Evolutionary conservation across 2,329 filamentous ascomycete genomes (phyloP), one percentile per base, ranked within the genome.

Genomic region (Bipolaris sorokiniana): DNA sequence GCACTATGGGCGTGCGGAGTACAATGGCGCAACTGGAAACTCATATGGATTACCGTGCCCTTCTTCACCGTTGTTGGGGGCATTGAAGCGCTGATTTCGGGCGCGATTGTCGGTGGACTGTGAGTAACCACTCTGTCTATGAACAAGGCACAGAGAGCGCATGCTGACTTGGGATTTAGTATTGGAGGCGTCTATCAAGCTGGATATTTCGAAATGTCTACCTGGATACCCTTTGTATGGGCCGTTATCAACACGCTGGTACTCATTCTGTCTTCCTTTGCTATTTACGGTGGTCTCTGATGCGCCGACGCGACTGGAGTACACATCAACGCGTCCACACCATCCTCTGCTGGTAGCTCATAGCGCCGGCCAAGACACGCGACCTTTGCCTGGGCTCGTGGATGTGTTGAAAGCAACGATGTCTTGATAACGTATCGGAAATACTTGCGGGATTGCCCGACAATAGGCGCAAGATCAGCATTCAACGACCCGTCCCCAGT

Each of bases 211-310:
- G 83, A 88, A 68, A 95, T 97, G 92, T 94, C 92, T 44, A 97
- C 93, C 0, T 97, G 92, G 92, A 90, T 96, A 49, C 93, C 93
- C 0, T 90, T 95, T 70, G 84, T 93, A 20, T 97, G 93, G 93
- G 91, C 87, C 1, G 84, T 91, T 71, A 89, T 94, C 75, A 96
- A 92, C 74, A 88, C 94, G 9, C 76, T 97, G 45, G 84, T 96
- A 28, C 80, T 97, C 44, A 87, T 97, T 48, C 81, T 96, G 61
- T 95, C 92, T 5, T 95, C 91, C 3, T 97, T 97, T 75, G 91
- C 92, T n/a, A 93, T 96, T 49, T 92, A 96, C 72, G 92, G 92
- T 47, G 92, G 91, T 37, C 82, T 97, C 59, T 97, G 61, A 67
- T 11, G 3, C 31, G 16, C n/a, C 2, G 44, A 28, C 48, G 20